phyloP scores from a whole-genome alignment of 106 monocot genomes.

The Posidonia australis region DNA sequence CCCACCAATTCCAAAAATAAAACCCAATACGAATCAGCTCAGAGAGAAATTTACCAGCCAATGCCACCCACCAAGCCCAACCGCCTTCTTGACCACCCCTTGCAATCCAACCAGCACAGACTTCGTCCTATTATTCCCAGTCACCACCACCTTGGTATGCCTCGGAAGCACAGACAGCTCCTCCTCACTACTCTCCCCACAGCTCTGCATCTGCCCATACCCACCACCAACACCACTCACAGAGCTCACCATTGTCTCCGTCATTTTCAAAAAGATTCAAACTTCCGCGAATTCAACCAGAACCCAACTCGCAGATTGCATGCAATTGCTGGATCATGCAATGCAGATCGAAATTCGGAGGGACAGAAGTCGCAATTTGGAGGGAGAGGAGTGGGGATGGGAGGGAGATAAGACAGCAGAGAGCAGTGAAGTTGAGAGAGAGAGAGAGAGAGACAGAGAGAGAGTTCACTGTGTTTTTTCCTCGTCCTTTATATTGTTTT shows the following conservation, averaged over 20 bases:
- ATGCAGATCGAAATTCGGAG: neutral
- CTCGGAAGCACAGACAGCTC: conserved; percentile 26
- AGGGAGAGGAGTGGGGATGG: neutral
- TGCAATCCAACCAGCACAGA: conserved; percentile 25
- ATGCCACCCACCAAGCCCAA: conserved; percentile 28
- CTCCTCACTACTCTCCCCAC: conserved; percentile 26
- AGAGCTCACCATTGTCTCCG: conserved; percentile 9
- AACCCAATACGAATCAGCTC: neutral
- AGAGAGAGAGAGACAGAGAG: neutral
- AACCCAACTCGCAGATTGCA: neutral
- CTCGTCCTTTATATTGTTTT: neutral
- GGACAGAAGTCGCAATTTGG: neutral
- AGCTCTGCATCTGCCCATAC: conserved; percentile 7
- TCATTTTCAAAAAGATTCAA: neutral
- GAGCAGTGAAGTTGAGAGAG: neutral
- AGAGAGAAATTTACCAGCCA: conserved; percentile 23
- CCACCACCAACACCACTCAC: conserved; percentile 3
- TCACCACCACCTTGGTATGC: conserved; percentile 29
- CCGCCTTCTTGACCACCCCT: conserved; percentile 24
- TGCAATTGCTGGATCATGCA: neutral
- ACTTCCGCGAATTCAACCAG: neutral
- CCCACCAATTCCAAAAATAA: neutral
- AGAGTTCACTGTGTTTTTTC: neutral
- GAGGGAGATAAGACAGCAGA: neutral
- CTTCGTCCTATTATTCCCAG: conserved; percentile 27